These are phyloP conservation scores for Trichosporon inkin DNA, from an alignment of 1,284 basidiomycete species.

Conservation along the genomic window DNA sequence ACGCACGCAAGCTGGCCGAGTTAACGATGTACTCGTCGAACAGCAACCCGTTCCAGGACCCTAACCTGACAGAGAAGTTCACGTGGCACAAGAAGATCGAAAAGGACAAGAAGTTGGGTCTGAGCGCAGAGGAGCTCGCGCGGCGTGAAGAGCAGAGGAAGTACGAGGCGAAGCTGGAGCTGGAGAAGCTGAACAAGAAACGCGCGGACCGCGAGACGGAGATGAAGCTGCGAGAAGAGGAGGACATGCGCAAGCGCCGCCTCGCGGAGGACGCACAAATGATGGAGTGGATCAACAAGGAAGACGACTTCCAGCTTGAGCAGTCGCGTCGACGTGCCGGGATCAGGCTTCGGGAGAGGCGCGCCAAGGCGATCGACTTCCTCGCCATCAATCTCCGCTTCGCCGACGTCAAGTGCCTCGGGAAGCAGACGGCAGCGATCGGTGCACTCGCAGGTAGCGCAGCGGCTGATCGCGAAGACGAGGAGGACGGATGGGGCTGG, in stretches of 20 bases:
- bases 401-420: conserved; percentile 57
- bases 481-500: conserved; percentile 63
- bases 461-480: conserved; percentile 53
- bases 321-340: conserved; percentile 86
- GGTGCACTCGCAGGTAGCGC: conserved; percentile 35
- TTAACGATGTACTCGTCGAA: conserved; percentile 88
- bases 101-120: conserved; percentile 84
- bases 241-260: conserved; percentile 80
- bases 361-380: conserved; percentile 94
- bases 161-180: conserved; percentile 89
- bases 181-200: conserved; percentile 82
- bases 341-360: conserved; percentile 89
- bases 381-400: conserved; percentile 88
- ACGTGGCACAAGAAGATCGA: conserved; percentile 98
- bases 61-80: conserved; percentile 90
- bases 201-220: conserved; percentile 90
- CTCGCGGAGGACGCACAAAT: conserved; percentile 91
- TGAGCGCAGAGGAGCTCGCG: conserved; percentile 74
- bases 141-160: conserved; percentile 72
- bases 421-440: conserved; percentile 40
- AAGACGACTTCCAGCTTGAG: conserved; percentile 94
- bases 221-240: conserved; percentile 80
- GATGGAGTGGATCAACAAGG: conserved; percentile 96
- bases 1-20: conserved; percentile 72
- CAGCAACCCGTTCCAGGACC: conserved; percentile 96